Conservation (phyloP, 2,329 filamentous ascomycete genomes). For the Sarocladiaceae sp. region DNA sequence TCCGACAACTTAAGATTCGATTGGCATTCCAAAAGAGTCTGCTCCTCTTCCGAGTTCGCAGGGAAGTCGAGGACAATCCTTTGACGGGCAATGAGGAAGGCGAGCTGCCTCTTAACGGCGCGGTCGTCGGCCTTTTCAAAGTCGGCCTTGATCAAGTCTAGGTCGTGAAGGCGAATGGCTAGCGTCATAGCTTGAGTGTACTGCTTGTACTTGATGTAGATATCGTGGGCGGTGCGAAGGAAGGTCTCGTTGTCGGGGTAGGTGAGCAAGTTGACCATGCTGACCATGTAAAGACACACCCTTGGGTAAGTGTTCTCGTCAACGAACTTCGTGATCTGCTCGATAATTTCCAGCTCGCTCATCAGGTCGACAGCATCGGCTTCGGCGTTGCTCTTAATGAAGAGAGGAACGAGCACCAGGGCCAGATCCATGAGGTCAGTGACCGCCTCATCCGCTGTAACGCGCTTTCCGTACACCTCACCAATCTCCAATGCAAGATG, state of each 20-base stretch:
- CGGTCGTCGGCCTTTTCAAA: conserved; percentile 78
- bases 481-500: conserved; percentile 95
- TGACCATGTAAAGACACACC: conserved; percentile 97
- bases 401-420: conserved; percentile 82
- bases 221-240: conserved; percentile 84
- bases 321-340: conserved; percentile 81
- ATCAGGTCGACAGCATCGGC: conserved; percentile 96
- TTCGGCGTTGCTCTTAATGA: conserved; percentile 95
- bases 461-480: conserved; percentile 83
- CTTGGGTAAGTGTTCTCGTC: conserved; percentile 91
- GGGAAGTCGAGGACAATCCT: conserved; percentile 74
- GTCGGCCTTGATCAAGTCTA: conserved; percentile 74
- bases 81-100: conserved; percentile 87
- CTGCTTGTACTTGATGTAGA: conserved; percentile 92
- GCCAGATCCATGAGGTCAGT: conserved; percentile 84
- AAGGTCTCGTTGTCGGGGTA: conserved; percentile 98
- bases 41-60: conserved; percentile 53
- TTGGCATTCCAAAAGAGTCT: conserved; percentile 75
- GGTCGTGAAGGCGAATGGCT: conserved; percentile 88
- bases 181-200: conserved; percentile 90
- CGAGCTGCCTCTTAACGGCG: conserved; percentile 86
- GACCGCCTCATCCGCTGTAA: conserved; percentile 79
- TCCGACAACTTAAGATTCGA: conserved; percentile 85
- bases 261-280: conserved; percentile 96
- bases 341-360: conserved; percentile 96